Base-by-base conservation (phyloP, 306 rosid species). In the Delonix regia region DNA sequence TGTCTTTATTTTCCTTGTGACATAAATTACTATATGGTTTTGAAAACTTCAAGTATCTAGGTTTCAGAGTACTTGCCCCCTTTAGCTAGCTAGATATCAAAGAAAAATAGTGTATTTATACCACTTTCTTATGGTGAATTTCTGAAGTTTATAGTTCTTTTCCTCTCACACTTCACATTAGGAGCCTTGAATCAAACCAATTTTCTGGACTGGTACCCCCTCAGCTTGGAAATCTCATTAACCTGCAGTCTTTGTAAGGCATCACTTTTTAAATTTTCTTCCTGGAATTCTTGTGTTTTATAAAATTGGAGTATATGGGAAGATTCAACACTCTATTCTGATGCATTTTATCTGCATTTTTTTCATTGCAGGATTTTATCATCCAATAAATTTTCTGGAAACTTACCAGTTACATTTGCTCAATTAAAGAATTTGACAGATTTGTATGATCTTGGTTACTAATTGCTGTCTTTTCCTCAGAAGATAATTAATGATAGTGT, bases 171-270 rank as follows among this genome's bases (percentile, higher is more conserved):
- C 55, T 72, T 81, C 61, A 27, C 38, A 82, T 85, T 78, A 94
- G 98, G 81, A 10, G 0, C 84, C 97, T 94, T 78, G 98, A 89
- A 89, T 87, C 87, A 62, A 94, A 94, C 81, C 92, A 84, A 70
- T 92, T 92, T 76, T 84, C 85, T 18, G 98, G 98, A 41, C 57
- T 47, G 71, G 76, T 92, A 71, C 97, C 97, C 57, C 77, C 85
- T 75, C 81, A 90, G 76, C 93, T 94, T 41, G 98, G 97, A 73
- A 82, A 57, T 76, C 82, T 94, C 52, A 22, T 66, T 76, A 86
- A 87, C 86, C 82, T 92, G 83, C 81, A 83, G 59, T 21, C 51
- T 77, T 74, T 94, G 98, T 94, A 85, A 88, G 89, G 73, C 69
- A 76, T 75, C 66, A 64, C n/a, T 47, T 75, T 13, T 64, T 71